These are phyloP conservation scores for Coniochaeta sp. DNA, from an alignment of 2,329 filamentous ascomycete species.

Conservation along the genomic window DNA sequence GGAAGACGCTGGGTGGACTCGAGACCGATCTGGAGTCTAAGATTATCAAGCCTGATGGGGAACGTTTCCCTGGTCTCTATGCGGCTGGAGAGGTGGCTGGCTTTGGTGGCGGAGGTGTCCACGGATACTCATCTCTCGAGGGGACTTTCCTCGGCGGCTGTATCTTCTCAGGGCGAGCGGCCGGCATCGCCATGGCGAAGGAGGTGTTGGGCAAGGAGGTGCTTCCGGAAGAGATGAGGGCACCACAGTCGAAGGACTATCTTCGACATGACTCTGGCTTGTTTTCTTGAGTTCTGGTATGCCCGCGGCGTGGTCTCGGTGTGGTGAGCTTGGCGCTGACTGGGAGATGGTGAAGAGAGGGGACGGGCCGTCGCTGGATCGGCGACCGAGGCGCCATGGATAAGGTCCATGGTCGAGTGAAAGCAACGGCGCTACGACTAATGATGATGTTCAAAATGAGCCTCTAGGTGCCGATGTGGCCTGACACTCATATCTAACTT, in stretches of 20 bases:
- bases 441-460: no score
- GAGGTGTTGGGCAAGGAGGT: slow-evolving; percentile 24
- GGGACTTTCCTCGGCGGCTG: slow-evolving; percentile 57
- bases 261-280: no score
- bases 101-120: slow-evolving; percentile 55
- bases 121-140: slow-evolving; percentile 56
- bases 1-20: slow-evolving; percentile 54
- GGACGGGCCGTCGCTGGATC: no score
- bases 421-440: no score
- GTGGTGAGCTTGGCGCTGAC: not conserved
- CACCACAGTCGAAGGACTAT: no score
- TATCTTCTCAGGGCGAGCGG: slow-evolving; percentile 54
- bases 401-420: no score
- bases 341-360: no score
- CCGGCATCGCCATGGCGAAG: slow-evolving; percentile 46
- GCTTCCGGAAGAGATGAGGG: not conserved
- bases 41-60: slow-evolving; percentile 42
- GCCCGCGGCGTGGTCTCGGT: not conserved
- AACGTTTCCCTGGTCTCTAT: slow-evolving; percentile 46
- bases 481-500: no score
- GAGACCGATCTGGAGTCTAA: slow-evolving; percentile 52
- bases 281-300: not conserved
- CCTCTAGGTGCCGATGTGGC: no score
- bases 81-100: slow-evolving; percentile 54
- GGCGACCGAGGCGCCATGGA: no score